Base-by-base conservation (phyloP, 2,329 filamentous ascomycete species). In the Davidsoniella australis region DNA sequence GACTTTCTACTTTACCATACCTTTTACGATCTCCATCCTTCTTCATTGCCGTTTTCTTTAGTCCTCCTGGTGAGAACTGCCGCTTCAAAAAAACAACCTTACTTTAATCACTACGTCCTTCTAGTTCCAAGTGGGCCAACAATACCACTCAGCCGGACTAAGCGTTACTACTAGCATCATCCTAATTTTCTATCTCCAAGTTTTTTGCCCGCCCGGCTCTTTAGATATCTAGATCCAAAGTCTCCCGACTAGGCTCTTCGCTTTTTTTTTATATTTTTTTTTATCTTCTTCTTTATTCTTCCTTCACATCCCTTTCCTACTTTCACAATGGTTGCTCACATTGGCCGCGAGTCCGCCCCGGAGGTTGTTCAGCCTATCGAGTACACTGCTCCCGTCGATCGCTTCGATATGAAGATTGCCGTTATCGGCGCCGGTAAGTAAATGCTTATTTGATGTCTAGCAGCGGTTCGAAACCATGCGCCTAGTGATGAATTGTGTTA, bases 361-460 rank as follows among this genome's bases (percentile, higher is more conserved):
- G 47, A 48, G 26, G 41, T 50, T 23, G 45, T 45, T 39, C 40
- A 51, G 40, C 18, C 38, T 17, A 40, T 37, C 36, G 51, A 53
- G 23, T 44, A 37, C 33, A 47, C n/a, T 5, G 17, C 24, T 44
- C 6, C 37, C 5, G 24, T 10, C 12, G 24, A 46, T 37, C 52
- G 46, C 24, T 49, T 49, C 24, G 61, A 65, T 41, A 52, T 65
- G 48, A 64, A 64, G 49, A 68, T 76, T 58, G 69, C 67, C 58
- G 66, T 75, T 55, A 61, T 73, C 54, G 72, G 72, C 55, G 71
- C 71, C 23, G 72, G 69, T 70, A 62, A 41, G 47, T 37, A 26
- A 10, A 14, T n/a, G 20, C 14, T 2, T 41, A 41, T 41, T 44
- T 18, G 45, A 26, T n/a, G n/a, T 12, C 40, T 37, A 2, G 17